phyloP scores from a whole-genome alignment of 176 grass and related monocot species.

The Themeda triandra region DNA sequence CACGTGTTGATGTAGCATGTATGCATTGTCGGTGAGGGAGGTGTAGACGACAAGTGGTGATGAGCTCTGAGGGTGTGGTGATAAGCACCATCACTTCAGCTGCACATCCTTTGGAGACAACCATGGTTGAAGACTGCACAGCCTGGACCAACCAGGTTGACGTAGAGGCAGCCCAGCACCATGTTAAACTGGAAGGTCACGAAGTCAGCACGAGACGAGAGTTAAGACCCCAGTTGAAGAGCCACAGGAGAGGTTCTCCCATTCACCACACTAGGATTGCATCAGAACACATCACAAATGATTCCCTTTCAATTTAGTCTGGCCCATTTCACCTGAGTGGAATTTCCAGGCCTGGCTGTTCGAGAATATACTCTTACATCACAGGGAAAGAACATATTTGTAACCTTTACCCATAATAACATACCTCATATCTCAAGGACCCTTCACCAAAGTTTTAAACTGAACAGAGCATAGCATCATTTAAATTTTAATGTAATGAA shows the following conservation, averaged over 20 bases:
- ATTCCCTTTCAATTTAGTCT: slow-evolving; percentile 24
- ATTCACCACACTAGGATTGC: slow-evolving; percentile 27
- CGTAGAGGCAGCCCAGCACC: slow-evolving; percentile 31
- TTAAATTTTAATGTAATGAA: slow-evolving; percentile 7
- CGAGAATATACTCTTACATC: slow-evolving; percentile 13
- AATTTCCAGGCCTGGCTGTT: not conserved
- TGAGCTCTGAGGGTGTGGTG: slow-evolving; percentile 27
- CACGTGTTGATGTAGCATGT: slow-evolving; percentile 36
- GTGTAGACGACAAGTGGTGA: slow-evolving; percentile 34
- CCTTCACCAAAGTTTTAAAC: slow-evolving; percentile 12
- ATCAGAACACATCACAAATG: slow-evolving; percentile 29
- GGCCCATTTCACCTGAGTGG: slow-evolving; percentile 3
- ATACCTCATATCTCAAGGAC: slow-evolving; percentile 4
- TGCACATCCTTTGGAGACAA: slow-evolving; percentile 19
- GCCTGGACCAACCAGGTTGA: slow-evolving; percentile 46
- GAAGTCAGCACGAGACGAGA: slow-evolving; percentile 42
- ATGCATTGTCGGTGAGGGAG: slow-evolving; percentile 35
- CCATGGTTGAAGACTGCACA: slow-evolving; percentile 39
- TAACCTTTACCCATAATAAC: not conserved
- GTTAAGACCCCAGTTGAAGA: slow-evolving; percentile 31
- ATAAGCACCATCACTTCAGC: slow-evolving; percentile 38
- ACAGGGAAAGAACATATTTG: not conserved
- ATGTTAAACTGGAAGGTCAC: slow-evolving; percentile 34
- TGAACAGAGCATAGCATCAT: not conserved
- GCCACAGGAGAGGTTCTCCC: slow-evolving; percentile 14